Evolutionary conservation across 164 flowering plant species (phyloP).

Genomic region (Liriodendron chinense): DNA sequence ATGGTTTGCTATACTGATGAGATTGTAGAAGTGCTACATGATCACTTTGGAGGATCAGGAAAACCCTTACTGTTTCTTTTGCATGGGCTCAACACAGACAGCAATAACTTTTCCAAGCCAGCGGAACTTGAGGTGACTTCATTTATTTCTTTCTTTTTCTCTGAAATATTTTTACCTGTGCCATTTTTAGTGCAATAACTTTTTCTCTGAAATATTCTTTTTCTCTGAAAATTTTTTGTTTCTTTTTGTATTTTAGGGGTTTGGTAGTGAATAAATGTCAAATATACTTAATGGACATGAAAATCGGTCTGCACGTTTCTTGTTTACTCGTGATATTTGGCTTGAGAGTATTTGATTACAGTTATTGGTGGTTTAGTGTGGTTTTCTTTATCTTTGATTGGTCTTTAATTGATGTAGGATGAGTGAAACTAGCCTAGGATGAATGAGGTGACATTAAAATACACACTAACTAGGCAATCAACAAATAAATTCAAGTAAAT

Average conservation of each 20-base stretch:
- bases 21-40: conserved; percentile 48
- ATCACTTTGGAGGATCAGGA: conserved; percentile 43
- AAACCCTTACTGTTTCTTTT: conserved; percentile 72
- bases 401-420: too few species aligned
- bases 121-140: conserved; percentile 70
- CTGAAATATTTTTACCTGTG: background rate
- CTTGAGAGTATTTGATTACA: too few species aligned
- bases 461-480: too few species aligned
- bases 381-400: too few species aligned
- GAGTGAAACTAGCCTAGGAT: too few species aligned
- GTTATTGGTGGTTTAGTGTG: too few species aligned
- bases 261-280: background rate
- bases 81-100: conserved; percentile 89
- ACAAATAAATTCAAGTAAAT: too few species aligned
- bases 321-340: too few species aligned
- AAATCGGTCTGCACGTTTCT: too few species aligned
- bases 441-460: too few species aligned
- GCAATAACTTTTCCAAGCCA: conserved; percentile 73
- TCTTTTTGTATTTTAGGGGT: background rate
- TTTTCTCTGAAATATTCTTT: too few species aligned
- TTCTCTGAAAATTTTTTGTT: too few species aligned
- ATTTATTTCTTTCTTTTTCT: background rate
- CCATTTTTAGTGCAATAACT: background rate
- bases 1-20: conserved; percentile 61
- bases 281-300: background rate